Base-by-base conservation (phyloP, 805 yeast species). In the Lachancea mirantina region DNA sequence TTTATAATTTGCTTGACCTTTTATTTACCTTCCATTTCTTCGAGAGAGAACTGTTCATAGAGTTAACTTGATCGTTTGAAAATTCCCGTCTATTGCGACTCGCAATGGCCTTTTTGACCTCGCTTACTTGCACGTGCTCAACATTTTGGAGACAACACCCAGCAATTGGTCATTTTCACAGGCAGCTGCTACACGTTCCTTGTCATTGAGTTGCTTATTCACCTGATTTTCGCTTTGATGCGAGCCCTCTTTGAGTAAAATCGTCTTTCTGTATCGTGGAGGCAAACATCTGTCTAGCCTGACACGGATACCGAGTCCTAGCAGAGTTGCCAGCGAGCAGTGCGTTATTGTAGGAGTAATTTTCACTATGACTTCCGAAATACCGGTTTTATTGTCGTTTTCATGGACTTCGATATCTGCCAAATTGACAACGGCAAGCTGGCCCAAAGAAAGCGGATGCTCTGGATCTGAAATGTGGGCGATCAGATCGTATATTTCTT, bases 261-360 rank as follows among this genome's bases (percentile, higher is more conserved):
- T 81, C 9, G 77, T 72, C 37, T 85, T 76, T 43, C 97, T 68
- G 64, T 73, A 88, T 35, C 95, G 65, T 4, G 85, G 76, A 1
- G 96, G 95, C 19, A 92, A 68, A 40, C 94, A 74, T 49, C 99
- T 65, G 42, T 89, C 96, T 26, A 92, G 65, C 21, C 99, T 67
- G 1, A 92, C 97, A 31, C 96, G 67, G 34, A 92, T 84, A 0
- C 98, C 97, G 23, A 92, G 68, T 0, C 99, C 99, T 37, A 92
- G 92, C 30, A 92, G 69, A 0, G 98, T 92, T 1, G 98, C 98
- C 40, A 92, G 66, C 1, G 96, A 85, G 56, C 99, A 92, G 52
- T 92, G 99, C 4, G 97, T 92, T 47, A 92, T 89, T 0, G 99
- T 92, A 1, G 99, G 99, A 0, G 99, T 92, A 40, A 92, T 92